Base-by-base conservation (phyloP, 345 rosid genomes). In the Lepidium aucheri region DNA sequence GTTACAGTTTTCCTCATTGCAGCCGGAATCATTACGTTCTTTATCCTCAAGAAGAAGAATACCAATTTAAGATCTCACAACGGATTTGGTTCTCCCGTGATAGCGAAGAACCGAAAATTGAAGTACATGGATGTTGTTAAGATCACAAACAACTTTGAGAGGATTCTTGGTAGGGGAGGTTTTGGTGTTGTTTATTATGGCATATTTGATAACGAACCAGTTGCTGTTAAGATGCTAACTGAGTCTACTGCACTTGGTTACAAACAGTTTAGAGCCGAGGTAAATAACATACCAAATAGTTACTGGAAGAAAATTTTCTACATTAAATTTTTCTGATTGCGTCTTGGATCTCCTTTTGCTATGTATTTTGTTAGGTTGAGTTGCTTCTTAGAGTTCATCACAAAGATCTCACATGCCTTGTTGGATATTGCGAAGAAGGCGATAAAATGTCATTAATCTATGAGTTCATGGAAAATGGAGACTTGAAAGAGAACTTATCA, bases 401-500 rank as follows among this genome's bases (percentile, higher is more conserved):
- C 56, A 71, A 64, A 62, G 70, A 76, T 38, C 58, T 76, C 40
- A 79, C 76, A 8, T 63, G 81, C 14, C 72, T 83, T 9, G 59
- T 71, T 18, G 90, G 90, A 6, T 85, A 83, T 28, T 81, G 87
- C 36, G 63, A 76, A 54, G 84, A 81, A 16, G 51, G 49, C 10
- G 64, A 57, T 8, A 74, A 73, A 20, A 44, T 80, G 53, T 82
- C 69, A 26, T 56, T 82, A 15, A 58, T 85, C 53, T 81, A 85
- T 46, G 87, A 79, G 76, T 79, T 61, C 71, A 81, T 85, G 90
- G 81, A 78, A 0, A 60, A 66, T 66, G 90, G 89, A 52, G 76
- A 80, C 7, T 28, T 28, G 7, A 28, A 28, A 28, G 32, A 28
- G 32, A 4, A 28, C 7, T 28, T 28, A 6, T 28, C 32, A 28